Evolutionary conservation across 2,329 filamentous ascomycete genomes (phyloP), one percentile per base, ranked within the genome.

Genomic region (Colletotrichum acutatum): DNA sequence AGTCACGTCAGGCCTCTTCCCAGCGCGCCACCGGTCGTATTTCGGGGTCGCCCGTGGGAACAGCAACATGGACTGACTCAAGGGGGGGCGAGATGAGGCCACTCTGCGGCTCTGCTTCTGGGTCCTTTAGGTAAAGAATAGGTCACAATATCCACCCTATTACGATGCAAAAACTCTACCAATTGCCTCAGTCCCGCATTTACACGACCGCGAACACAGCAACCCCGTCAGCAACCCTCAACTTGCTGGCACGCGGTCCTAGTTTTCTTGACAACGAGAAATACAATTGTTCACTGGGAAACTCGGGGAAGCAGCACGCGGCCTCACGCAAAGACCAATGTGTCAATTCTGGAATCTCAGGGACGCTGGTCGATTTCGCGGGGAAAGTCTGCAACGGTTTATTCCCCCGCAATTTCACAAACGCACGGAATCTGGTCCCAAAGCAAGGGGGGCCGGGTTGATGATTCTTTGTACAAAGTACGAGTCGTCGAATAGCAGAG

Each of bases 81-180:
- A 72, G 70, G 60, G 26, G 34, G 60, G 37, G 26, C 14, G 56
- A 60, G 66, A 66, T 72, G 60, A 72, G 70, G 70, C 70, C 70
- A 72, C 70, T 57, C 54, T 70, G 53, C 70, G 70, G 70, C 66
- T 72, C 66, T 70, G 54, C 66, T 46, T 22, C 70, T 72, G 70
- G 70, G 70, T 52, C 54, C 52, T 46, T 72, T 72, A 72, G 53
- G 70, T 72, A 72, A 72, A 60, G 37, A 19, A 32, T 56, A 65
- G 66, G 66, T 72, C 70, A 72, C 37, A 26, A 72, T 70, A 72
- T 72, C 70, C 70, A 72, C 70, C 62, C 12, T 72, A 72, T 72
- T 72, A 72, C 70, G 66, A 70, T 72, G 70, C 12, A 30, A 65
- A 72, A 70, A 72, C 66, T 65, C 54, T 52, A 37, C 54, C 53